Conservation (phyloP, 192 early-diverging fungal genomes). For the Anaeromyces robustus region DNA sequence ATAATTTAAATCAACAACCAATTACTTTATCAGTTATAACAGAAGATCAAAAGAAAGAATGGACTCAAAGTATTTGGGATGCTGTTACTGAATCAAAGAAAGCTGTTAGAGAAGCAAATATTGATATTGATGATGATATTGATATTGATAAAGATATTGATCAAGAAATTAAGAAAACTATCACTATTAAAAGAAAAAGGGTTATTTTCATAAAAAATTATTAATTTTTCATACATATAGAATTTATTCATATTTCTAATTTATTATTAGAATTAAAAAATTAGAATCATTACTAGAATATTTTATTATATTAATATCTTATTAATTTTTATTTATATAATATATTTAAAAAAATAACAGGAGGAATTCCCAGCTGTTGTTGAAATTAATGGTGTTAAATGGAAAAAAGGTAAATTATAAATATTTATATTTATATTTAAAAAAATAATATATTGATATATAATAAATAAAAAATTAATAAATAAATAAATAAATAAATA, state of each 20-base stretch:
- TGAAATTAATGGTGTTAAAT: background rate
- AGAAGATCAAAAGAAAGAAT: background rate
- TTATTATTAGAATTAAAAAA: no score
- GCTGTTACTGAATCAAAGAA: background rate
- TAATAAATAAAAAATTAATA: no score
- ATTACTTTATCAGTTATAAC: background rate
- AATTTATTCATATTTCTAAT: no score
- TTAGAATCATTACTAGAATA: no score
- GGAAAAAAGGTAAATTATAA: background rate
- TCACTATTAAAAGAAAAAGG: background rate
- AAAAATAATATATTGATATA: no score
- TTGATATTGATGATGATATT: background rate
- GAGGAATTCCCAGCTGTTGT: background rate
- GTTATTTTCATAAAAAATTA: background rate
- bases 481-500: no score
- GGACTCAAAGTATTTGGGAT: background rate
- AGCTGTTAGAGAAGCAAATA: background rate
- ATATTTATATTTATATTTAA: no score
- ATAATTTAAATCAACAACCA: background rate
- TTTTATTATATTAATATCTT: no score
- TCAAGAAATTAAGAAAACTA: background rate
- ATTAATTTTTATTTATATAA: background rate
- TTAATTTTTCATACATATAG: no score
- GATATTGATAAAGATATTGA: background rate
- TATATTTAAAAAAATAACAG: background rate